Conservation (phyloP, 2,329 filamentous ascomycete genomes). For the Xenoacremonium recifei region DNA sequence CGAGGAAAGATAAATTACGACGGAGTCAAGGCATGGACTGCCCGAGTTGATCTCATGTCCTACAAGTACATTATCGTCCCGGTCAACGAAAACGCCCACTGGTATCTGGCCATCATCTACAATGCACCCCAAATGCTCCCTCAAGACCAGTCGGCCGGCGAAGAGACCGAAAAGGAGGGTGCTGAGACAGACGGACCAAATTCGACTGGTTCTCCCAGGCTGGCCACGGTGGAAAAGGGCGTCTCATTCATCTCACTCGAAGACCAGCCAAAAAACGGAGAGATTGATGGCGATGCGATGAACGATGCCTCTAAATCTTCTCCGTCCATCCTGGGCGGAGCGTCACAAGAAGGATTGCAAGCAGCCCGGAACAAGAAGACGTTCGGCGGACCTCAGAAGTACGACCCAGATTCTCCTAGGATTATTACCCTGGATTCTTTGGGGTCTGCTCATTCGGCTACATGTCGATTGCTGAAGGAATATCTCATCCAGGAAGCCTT, state of each 20-base stretch:
- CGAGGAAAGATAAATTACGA: conserved; percentile 74
- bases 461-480: conserved; percentile 67
- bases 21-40: conserved; percentile 84
- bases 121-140: conserved; percentile 67
- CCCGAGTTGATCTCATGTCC: conserved; percentile 77
- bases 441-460: conserved; percentile 59
- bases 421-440: conserved; percentile 91
- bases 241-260: conserved; percentile 24
- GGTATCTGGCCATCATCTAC: conserved; percentile 95
- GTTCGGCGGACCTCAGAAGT: conserved; percentile 18
- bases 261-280: conserved; percentile 12
- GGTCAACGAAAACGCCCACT: conserved; percentile 83
- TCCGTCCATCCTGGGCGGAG: conserved; percentile 1
- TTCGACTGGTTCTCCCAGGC: conserved; percentile 6
- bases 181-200: conserved; percentile 3
- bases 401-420: conserved; percentile 54
- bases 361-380: conserved; percentile 16
- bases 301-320: conserved; percentile 3
- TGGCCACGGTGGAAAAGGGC: conserved; percentile 15
- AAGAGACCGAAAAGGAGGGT: conserved; percentile 15
- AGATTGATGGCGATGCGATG: conserved; percentile 5
- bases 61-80: conserved; percentile 91
- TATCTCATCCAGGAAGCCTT: conserved; percentile 75
- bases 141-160: conserved; percentile 5
- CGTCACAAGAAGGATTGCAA: neutral